These are phyloP conservation scores for Colletotrichum spaethianum DNA, from an alignment of 2,329 filamentous ascomycete species.

Conservation along the genomic window DNA sequence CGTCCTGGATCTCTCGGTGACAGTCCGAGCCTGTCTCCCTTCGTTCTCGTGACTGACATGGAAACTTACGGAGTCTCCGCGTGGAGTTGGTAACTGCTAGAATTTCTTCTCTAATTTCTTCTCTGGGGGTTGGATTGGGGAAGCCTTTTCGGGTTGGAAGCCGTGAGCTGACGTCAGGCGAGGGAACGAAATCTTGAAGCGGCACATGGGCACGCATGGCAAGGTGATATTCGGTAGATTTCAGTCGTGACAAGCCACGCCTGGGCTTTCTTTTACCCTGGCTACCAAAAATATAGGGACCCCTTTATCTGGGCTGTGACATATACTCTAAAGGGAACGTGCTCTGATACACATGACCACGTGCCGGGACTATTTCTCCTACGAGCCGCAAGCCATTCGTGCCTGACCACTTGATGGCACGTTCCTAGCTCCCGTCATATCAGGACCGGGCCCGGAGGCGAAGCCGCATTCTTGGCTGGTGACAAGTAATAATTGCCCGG, in stretches of 20 bases:
- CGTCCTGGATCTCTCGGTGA: constrained; percentile 18
- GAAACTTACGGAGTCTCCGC: constrained; percentile 9
- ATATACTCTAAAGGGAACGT: not conserved
- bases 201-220: constrained; percentile 4
- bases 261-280: not conserved
- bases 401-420: not conserved
- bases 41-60: constrained; percentile 11
- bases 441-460: not conserved
- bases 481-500: not conserved
- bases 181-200: not conserved
- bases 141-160: not conserved
- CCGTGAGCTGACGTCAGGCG: constrained; percentile 9
- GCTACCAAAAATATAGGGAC: not conserved
- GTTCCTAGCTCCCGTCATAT: constrained; percentile 3
- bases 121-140: constrained; percentile 9
- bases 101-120: constrained; percentile 1
- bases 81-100: not conserved
- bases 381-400: not conserved
- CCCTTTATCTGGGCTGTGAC: not conserved
- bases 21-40: constrained; percentile 2
- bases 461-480: constrained; percentile 17
- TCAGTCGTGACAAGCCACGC: not conserved
- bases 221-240: not conserved
- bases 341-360: not conserved
- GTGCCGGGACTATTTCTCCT: not conserved